phyloP scores from a whole-genome alignment of 2,329 filamentous ascomycete genomes.

The Microcyclospora tardicrescens region DNA sequence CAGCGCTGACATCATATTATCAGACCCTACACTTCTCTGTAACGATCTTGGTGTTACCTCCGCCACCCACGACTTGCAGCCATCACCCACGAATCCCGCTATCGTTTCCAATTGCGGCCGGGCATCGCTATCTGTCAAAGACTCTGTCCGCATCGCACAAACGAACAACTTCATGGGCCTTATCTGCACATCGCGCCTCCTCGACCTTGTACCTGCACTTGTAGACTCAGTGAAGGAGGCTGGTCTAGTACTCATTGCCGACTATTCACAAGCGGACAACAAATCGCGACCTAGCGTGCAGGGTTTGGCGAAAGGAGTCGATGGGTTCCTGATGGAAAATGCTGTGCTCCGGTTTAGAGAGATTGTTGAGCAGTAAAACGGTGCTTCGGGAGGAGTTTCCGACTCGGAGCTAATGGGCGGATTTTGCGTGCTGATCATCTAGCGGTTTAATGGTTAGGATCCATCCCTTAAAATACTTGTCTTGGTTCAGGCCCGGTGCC shows the following conservation, averaged over 20 bases:
- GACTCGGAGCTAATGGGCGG: too few species aligned
- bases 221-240: conserved; percentile 90
- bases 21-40: conserved; percentile 81
- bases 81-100: conserved; percentile 3
- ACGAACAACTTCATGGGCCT: conserved; percentile 98
- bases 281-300: conserved; percentile 33
- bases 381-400: too few species aligned
- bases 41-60: conserved; percentile 54
- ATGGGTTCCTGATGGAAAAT: conserved; percentile 73
- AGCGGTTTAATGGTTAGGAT: too few species aligned
- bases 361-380: conserved; percentile 45
- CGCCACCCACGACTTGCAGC: neutral
- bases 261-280: conserved; percentile 44
- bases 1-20: neutral
- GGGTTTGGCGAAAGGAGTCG: conserved; percentile 64
- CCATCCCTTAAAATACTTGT: too few species aligned
- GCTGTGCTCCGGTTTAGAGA: conserved; percentile 89
- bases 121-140: conserved; percentile 76
- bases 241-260: conserved; percentile 80
- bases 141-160: conserved; percentile 82
- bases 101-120: conserved; percentile 50
- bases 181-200: conserved; percentile 72
- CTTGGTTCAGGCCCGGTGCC: too few species aligned
- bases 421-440: too few species aligned
- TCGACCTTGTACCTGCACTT: conserved; percentile 86